Evolutionary conservation across 2,329 filamentous ascomycete species (phyloP).

Genomic region (Didymella arachidicola): DNA sequence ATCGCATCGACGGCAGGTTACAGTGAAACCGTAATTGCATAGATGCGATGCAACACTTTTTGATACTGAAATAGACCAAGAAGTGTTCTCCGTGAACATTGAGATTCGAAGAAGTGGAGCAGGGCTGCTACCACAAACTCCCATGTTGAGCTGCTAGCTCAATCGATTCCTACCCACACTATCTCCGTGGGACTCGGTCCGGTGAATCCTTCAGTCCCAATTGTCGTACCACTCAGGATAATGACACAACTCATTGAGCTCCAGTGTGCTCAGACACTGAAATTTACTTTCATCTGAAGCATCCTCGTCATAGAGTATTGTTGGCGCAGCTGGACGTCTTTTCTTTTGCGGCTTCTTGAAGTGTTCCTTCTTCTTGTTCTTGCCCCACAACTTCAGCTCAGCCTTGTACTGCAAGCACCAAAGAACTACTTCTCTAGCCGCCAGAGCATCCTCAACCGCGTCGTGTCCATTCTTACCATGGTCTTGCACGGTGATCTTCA

Average conservation of each 20-base stretch:
- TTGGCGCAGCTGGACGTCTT: background rate
- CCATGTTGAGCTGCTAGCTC: too few relatives aligned
- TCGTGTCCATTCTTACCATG: slow-evolving; percentile 5
- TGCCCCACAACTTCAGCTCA: slow-evolving; percentile 4
- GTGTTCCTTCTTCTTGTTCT: background rate
- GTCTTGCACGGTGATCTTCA: slow-evolving; percentile 6
- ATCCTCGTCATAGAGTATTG: background rate
- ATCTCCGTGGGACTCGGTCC: background rate
- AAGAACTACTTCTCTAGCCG: slow-evolving; percentile 16
- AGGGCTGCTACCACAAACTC: too few relatives aligned
- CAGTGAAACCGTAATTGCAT: too few relatives aligned
- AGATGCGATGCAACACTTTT: too few relatives aligned
- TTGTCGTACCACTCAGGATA: slow-evolving; percentile 12
- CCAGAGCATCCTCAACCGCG: slow-evolving; percentile 15
- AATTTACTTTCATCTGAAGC: background rate
- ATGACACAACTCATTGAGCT: slow-evolving; percentile 11
- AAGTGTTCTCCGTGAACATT: too few relatives aligned
- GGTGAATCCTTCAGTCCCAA: slow-evolving; percentile 3
- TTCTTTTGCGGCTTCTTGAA: background rate
- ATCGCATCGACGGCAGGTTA: too few relatives aligned
- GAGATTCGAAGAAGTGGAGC: too few relatives aligned
- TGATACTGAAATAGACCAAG: too few relatives aligned
- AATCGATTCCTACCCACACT: too few relatives aligned
- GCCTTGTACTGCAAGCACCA: slow-evolving; percentile 6
- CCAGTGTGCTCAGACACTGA: background rate